Conservation (phyloP, 768 basidiomycete species). For the Hygrophorus russula region DNA sequence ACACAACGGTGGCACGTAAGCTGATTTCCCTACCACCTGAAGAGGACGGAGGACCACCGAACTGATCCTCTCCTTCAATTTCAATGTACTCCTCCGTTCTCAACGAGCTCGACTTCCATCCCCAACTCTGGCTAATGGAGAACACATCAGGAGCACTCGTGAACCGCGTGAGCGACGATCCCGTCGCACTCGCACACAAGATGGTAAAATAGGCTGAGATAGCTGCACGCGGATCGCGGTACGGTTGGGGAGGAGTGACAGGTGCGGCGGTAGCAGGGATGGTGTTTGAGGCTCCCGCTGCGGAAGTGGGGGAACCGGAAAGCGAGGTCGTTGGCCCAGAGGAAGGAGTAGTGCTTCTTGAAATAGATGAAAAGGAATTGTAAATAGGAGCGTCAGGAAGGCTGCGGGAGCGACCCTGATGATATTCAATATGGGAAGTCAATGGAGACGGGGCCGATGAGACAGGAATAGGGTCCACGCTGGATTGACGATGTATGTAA, state of each 20-base stretch:
- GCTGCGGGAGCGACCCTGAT: slow-evolving; percentile 16
- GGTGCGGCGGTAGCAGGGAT: slow-evolving; percentile 35
- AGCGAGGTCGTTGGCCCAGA: slow-evolving; percentile 10
- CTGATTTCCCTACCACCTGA: slow-evolving; percentile 44
- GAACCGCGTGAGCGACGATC: slow-evolving; percentile 75
- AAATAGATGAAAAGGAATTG: slow-evolving; percentile 34
- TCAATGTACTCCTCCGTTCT: slow-evolving; percentile 39
- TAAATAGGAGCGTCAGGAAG: slow-evolving; percentile 21
- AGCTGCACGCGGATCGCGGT: slow-evolving; percentile 60
- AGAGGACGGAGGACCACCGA: slow-evolving; percentile 11
- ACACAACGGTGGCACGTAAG: slow-evolving; percentile 66
- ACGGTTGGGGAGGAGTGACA: slow-evolving; percentile 50
- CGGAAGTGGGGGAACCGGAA: slow-evolving; percentile 8
- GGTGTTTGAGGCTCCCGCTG: not conserved
- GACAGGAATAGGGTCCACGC: slow-evolving; percentile 66
- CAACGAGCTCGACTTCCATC: slow-evolving; percentile 65
- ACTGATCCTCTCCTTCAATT: slow-evolving; percentile 23
- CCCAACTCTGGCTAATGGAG: slow-evolving; percentile 82
- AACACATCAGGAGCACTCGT: slow-evolving; percentile 82
- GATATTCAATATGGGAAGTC: slow-evolving; percentile 6
- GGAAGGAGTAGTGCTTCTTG: slow-evolving; percentile 32
- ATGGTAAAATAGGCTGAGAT: slow-evolving; percentile 79
- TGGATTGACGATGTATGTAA: slow-evolving; percentile 81
- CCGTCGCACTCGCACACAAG: slow-evolving; percentile 70
- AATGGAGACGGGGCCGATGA: slow-evolving; percentile 41